A percentile compares a stretch with the other conserved stretches of the same genome.
These are phyloP conservation scores for Papilionanthe hybrid DNA, from an alignment of 116 monocot species.

Conservation along the genomic window DNA sequence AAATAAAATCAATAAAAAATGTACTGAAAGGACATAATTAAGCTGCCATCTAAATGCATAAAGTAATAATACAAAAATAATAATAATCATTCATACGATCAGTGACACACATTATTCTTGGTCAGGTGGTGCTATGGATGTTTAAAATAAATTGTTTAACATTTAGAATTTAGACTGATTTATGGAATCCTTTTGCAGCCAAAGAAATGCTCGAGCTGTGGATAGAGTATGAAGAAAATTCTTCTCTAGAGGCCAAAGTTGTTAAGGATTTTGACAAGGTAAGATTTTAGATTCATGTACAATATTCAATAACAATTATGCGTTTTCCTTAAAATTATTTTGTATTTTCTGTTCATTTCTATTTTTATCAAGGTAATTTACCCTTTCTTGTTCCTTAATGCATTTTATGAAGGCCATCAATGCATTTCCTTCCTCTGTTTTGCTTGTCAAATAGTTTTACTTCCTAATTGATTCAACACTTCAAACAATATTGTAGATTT, in stretches of 20 bases:
- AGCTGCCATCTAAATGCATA: neutral
- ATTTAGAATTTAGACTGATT: neutral
- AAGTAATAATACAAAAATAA: neutral
- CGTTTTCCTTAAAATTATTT: neutral
- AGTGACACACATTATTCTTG: neutral
- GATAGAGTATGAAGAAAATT: constrained; percentile 92
- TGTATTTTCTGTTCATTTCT: neutral
- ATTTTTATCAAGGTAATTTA: neutral
- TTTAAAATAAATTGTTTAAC: neutral
- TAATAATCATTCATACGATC: neutral
- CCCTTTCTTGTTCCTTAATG: neutral
- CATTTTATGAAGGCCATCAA: neutral
- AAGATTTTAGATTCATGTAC: neutral
- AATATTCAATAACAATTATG: neutral
- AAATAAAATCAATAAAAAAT: neutral
- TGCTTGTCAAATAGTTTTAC: neutral
- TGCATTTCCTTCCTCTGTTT: neutral
- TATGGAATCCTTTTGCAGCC: constrained; percentile 35
- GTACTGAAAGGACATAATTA: neutral
- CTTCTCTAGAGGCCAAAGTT: constrained; percentile 81
- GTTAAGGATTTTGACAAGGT: constrained; percentile 99
- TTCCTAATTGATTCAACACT: neutral
- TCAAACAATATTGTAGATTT: neutral
- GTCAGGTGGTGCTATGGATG: neutral
- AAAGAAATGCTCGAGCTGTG: constrained; percentile 82